Evolutionary conservation across 139 green algal species (phyloP), one percentile per base, ranked within the genome.

Genomic region (Nannochloris sp.): DNA sequence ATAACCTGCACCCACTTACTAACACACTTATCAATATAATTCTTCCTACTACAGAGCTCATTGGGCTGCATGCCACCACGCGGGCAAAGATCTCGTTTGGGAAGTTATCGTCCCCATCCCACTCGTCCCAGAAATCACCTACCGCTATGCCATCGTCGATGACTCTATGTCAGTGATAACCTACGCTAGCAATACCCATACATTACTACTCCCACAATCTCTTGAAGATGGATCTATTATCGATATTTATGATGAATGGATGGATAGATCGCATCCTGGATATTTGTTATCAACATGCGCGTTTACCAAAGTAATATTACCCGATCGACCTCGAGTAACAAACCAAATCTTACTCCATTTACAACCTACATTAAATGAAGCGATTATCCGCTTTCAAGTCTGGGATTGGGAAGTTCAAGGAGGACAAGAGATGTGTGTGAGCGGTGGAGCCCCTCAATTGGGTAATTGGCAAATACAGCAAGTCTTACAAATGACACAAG

Each of bases 401-500:
- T 42, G 72, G 60, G 67, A 83, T 57, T 71, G 77, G 15, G 55
- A 64, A 37, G 14, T 81, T 29, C 25, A 70, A n/a, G 55, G 71
- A 10, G 64, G 68, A 3, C 58, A 93, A 54, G 27, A 46, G 8
- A 39, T 92, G 36, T 81, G 72, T 34, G 75, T 93, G 5, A 87
- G 70, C 4, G 88, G 88, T n/a, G 73, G 68, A 32, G 60, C 84
- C 3, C 74, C 85, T 6, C 64, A 79, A 51, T 77, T 95, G 35
- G 88, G 88, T 7, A 85, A 78, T 65, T 93, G 86, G 85, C 80
- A 92, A 73, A 60, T 64, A n/a, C 71, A 87, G 56, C 76, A 87
- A 47, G 81, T 82, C 67, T 57, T 89, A 60, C 33, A 36, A 13
- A 75, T 91, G 44, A 78, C 64, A 8, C 46, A 71, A 7, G 30